phyloP scores from a whole-genome alignment of 106 monocot genomes.

The Agapanthus africanus region DNA sequence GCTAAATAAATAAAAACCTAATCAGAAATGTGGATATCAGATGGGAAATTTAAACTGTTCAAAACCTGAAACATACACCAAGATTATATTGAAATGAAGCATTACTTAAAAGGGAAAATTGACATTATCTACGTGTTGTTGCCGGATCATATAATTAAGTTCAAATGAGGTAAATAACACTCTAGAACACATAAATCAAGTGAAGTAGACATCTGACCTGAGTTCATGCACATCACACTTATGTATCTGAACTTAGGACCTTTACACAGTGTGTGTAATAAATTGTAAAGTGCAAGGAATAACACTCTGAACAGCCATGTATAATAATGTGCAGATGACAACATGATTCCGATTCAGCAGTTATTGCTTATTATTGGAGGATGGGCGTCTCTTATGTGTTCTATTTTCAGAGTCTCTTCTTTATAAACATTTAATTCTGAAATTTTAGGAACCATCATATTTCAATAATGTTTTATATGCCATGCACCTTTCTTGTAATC shows the following conservation, averaged over 20 bases:
- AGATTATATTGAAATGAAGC: neutral
- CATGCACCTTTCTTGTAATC: neutral
- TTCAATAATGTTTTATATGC: neutral
- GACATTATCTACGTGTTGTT: too few relatives aligned
- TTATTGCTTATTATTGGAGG: neutral
- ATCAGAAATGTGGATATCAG: neutral
- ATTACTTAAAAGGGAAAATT: too few relatives aligned
- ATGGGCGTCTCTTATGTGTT: neutral
- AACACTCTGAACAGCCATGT: neutral
- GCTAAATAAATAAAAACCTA: neutral
- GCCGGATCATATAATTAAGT: too few relatives aligned
- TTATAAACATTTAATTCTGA: neutral
- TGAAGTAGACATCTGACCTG: too few relatives aligned
- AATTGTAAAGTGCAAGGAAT: neutral
- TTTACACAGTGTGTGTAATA: neutral
- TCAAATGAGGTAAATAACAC: too few relatives aligned
- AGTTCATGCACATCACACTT: neutral
- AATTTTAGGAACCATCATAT: neutral
- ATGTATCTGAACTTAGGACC: neutral
- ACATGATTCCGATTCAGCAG: neutral
- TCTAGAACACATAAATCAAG: too few relatives aligned
- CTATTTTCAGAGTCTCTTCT: neutral
- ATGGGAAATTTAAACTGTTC: neutral
- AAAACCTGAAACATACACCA: neutral
- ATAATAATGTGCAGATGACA: neutral